Base-by-base conservation (phyloP, 345 rosid genomes). In the Erysimum cheiranthoides region DNA sequence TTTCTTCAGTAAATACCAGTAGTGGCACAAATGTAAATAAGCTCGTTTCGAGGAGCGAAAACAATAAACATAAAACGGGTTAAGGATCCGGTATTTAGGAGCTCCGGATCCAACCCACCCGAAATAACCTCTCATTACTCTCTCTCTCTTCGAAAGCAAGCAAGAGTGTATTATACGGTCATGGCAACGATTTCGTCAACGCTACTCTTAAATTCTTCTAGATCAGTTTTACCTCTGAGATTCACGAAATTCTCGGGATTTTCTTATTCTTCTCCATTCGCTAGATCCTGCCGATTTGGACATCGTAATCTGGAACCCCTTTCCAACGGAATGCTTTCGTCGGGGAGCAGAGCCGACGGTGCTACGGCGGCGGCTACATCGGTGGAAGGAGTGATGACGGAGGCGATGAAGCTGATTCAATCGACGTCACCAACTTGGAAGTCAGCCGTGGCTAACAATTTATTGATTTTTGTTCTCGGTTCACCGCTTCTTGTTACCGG, bases 401-500 rank as follows among this genome's bases (percentile, higher is more conserved):
- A 78, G 64, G 85, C 95, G 25, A 51, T 92, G 63, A 78, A 45
- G 27, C 69, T 89, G 73, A 73, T 89, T 54, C 91, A 86, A 70
- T 76, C 90, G 17, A 31, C 91, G 0, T 87, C 92, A 2, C 91
- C 96, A 21, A 86, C 93, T 1, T 95, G 99, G 99, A 77, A 79
- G 39, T 92, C 98, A 8, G 88, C 99, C 4, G 42, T 92, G 61
- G 85, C 93, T 78, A 89, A 81, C 73, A 95, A 90, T 75, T n/a
- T 89, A 54, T 42, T 89, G 61, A 92, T 95, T 66, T 95, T 95
- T 82, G 61, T 83, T 69, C 68, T 82, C 35, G 98, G 97, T 0
- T 83, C 96, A 5, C 97, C 99, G 12, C 71, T 95, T 79, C 80
- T 95, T 40, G 80, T 92, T 8, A 51, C 93, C 12, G 99, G 99